Percentiles rank a stretch among this genome's conserved stretches.
These are phyloP conservation scores for Pseudocercospora pini-densiflorae DNA, from an alignment of 2,329 filamentous ascomycete genomes.

Conservation along the genomic window DNA sequence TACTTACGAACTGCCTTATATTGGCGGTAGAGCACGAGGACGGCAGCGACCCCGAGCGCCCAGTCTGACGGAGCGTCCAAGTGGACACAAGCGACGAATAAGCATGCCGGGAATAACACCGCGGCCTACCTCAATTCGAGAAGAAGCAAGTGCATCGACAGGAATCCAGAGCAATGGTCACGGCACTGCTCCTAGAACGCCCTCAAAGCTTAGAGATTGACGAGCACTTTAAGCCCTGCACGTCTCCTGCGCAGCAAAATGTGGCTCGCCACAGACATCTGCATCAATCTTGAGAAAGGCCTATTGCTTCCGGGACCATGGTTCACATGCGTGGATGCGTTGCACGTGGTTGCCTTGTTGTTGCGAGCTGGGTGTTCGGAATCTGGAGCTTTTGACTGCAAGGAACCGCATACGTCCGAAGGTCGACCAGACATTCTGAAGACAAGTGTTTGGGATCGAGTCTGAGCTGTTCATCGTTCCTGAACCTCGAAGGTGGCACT, in stretches of 20 bases:
- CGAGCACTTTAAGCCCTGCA: neutral
- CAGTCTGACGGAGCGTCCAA: slow-evolving; percentile 62
- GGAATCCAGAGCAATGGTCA: slow-evolving; percentile 29
- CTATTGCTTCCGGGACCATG: neutral
- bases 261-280: neutral
- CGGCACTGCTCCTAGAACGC: slow-evolving; percentile 18
- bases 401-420: slow-evolving; percentile 5
- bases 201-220: slow-evolving; percentile 21
- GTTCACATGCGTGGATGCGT: neutral
- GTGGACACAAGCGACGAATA: slow-evolving; percentile 52
- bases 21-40: slow-evolving; percentile 66
- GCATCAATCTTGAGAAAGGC: too few relatives aligned
- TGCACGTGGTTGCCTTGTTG: slow-evolving; percentile 15
- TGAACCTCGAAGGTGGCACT: neutral
- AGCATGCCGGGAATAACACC: slow-evolving; percentile 42
- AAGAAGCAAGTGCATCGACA: slow-evolving; percentile 31
- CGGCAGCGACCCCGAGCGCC: slow-evolving; percentile 64
- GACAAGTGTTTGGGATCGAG: neutral
- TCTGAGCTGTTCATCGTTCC: neutral
- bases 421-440: neutral
- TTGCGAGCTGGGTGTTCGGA: neutral
- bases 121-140: slow-evolving; percentile 22
- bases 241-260: neutral
- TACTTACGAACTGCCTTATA: slow-evolving; percentile 62
- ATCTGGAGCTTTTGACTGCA: slow-evolving; percentile 11